Percentiles rank a stretch among this genome's conserved stretches.
Evolutionary conservation across 202 grass and related monocot genomes (phyloP).

Genomic region (Zoysia matrella): DNA sequence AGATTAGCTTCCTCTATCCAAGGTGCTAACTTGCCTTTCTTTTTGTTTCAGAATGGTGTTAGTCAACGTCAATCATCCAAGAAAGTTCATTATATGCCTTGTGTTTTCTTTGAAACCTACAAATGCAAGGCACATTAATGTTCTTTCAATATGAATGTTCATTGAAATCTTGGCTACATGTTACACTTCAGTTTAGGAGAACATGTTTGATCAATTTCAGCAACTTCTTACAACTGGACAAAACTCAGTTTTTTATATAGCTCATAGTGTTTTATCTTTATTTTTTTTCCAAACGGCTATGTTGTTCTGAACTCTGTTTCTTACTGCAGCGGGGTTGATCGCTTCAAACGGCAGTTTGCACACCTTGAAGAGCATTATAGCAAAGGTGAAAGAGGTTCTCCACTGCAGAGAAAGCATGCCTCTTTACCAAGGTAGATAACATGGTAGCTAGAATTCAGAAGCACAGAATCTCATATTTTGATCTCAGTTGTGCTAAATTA

Average conservation of each 20-base stretch:
- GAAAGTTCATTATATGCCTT: constrained; percentile 8
- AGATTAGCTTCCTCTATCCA: constrained; percentile 97
- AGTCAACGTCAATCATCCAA: constrained; percentile 1
- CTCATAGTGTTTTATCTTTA: neutral
- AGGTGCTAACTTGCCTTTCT: constrained; percentile 59
- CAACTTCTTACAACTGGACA: neutral
- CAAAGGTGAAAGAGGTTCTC: constrained; percentile 61
- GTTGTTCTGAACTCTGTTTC: constrained; percentile 27
- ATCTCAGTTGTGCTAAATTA: neutral
- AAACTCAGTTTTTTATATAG: neutral
- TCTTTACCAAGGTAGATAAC: constrained; percentile 83
- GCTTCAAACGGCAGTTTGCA: no score
- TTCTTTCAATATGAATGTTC: neutral
- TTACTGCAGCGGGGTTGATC: neutral
- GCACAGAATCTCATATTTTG: constrained; percentile 14
- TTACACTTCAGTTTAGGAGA: no score
- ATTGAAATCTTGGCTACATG: neutral
- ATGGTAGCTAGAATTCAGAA: constrained; percentile 27
- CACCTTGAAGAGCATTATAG: no score
- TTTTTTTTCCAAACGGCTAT: neutral
- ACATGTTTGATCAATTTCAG: neutral
- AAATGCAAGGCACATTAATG: no score
- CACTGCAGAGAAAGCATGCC: constrained; percentile 89
- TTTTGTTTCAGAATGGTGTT: constrained; percentile 13
- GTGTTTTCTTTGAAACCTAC: no score